Evolutionary conservation across 306 rosid genomes (phyloP).

Genomic region (Trichosanthes cucumerina): DNA sequence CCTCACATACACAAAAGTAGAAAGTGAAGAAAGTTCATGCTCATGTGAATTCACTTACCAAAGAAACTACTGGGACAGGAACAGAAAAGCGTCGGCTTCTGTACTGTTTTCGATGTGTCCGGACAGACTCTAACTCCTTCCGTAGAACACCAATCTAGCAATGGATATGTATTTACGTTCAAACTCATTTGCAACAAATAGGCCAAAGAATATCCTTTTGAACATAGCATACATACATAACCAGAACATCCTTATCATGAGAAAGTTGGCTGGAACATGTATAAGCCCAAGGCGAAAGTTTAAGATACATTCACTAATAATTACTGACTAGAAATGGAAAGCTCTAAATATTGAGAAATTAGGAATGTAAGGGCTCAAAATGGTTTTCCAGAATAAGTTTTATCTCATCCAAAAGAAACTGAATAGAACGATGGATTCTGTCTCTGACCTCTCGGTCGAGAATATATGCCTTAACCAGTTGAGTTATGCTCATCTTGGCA

Average conservation of each 20-base stretch:
- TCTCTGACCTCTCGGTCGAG: background rate
- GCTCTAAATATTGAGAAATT: background rate
- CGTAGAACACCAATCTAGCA: slow-evolving; percentile 70
- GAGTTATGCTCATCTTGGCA: background rate
- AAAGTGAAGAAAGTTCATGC: background rate
- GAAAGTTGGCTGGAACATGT: background rate
- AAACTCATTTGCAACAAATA: slow-evolving; percentile 8
- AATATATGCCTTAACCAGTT: too few species aligned
- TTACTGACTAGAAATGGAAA: background rate
- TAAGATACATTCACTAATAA: background rate
- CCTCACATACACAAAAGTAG: background rate
- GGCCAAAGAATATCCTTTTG: background rate
- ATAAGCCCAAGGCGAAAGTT: background rate
- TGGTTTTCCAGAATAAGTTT: background rate
- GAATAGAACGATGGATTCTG: background rate
- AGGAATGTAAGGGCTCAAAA: background rate
- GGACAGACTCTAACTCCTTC: slow-evolving; percentile 77
- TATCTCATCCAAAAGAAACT: background rate
- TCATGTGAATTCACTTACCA: slow-evolving; percentile 37
- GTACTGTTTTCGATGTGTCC: slow-evolving; percentile 86
- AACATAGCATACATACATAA: background rate
- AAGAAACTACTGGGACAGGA: slow-evolving; percentile 86
- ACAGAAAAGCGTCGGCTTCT: slow-evolving; percentile 70
- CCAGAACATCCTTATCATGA: background rate
- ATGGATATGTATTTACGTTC: slow-evolving; percentile 13